phyloP scores from a whole-genome alignment of 1,139 yeast genomes.

The Suhomyces atakaporum region DNA sequence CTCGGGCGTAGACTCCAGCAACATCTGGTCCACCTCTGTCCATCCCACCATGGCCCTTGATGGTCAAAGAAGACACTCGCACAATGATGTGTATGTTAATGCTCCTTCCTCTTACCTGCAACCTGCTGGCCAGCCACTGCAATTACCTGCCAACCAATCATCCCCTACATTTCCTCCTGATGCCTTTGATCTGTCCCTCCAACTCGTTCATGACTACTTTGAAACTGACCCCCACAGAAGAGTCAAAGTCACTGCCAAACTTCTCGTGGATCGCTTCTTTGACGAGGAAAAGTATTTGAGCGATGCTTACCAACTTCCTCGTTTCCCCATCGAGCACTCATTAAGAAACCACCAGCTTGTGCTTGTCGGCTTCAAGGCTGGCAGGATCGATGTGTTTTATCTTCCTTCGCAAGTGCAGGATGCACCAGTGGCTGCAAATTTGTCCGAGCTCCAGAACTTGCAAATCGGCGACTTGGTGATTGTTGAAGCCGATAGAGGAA shows the following conservation, averaged over 20 bases:
- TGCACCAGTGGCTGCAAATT: background rate
- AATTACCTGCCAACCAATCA: no score
- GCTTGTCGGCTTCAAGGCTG: slow-evolving; percentile 82
- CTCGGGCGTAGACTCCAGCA: slow-evolving; percentile 13
- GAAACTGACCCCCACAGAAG: slow-evolving; percentile 43
- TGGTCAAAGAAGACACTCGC: slow-evolving; percentile 28
- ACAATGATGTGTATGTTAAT: slow-evolving; percentile 23
- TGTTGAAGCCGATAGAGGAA: slow-evolving; percentile 97
- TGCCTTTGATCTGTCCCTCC: slow-evolving; percentile 11
- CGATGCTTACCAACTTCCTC: slow-evolving; percentile 42
- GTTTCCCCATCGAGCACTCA: slow-evolving; percentile 42
- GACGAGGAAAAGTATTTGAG: slow-evolving; percentile 29
- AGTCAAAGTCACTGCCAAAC: slow-evolving; percentile 33
- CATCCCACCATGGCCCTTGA: slow-evolving; percentile 7
- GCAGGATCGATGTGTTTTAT: slow-evolving; percentile 81
- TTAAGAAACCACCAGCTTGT: slow-evolving; percentile 44
- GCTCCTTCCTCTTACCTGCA: no score
- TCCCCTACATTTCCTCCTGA: background rate
- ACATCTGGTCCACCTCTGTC: slow-evolving; percentile 14
- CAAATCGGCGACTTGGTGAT: slow-evolving; percentile 78
- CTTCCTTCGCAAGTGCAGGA: slow-evolving; percentile 41
- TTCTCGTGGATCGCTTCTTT: slow-evolving; percentile 18
- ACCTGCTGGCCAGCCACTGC: background rate
- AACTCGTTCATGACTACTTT: slow-evolving; percentile 39
- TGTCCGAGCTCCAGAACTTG: slow-evolving; percentile 20